These are phyloP conservation scores for Noccaea bulbosa DNA, from an alignment of 345 rosid genomes.

Conservation along the genomic window DNA sequence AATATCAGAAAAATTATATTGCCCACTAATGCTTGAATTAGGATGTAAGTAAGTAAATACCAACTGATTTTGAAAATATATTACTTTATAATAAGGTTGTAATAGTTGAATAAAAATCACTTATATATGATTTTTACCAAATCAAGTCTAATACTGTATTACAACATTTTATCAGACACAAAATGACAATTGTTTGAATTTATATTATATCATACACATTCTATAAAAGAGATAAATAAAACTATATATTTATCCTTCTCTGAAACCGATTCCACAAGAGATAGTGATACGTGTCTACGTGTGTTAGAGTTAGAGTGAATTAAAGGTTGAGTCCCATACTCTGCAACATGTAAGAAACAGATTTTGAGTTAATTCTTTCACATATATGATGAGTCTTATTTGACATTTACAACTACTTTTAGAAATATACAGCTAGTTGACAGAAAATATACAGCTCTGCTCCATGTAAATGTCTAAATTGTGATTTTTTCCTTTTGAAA, in stretches of 20 bases:
- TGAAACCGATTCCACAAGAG: neutral
- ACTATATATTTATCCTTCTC: neutral
- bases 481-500: neutral
- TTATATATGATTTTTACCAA: neutral
- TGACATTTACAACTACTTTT: neutral
- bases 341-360: slow-evolving; percentile 30
- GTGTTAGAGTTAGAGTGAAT: neutral
- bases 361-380: slow-evolving; percentile 36
- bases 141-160: neutral
- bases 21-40: too few relatives aligned
- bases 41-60: too few relatives aligned
- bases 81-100: neutral
- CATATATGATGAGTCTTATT: slow-evolving; percentile 12
- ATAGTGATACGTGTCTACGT: slow-evolving; percentile 13
- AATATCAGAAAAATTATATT: too few relatives aligned
- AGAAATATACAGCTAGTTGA: slow-evolving; percentile 30
- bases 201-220: too few relatives aligned
- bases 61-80: too few relatives aligned
- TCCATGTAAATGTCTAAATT: slow-evolving; percentile 25
- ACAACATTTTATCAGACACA: too few relatives aligned
- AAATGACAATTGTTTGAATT: too few relatives aligned
- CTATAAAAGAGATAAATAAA: too few relatives aligned
- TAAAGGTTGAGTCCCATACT: neutral
- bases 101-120: neutral
- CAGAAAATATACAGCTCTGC: slow-evolving; percentile 41